Conservation (phyloP, 352 stramenopile genomes). For the Phytophthora constricta region DNA sequence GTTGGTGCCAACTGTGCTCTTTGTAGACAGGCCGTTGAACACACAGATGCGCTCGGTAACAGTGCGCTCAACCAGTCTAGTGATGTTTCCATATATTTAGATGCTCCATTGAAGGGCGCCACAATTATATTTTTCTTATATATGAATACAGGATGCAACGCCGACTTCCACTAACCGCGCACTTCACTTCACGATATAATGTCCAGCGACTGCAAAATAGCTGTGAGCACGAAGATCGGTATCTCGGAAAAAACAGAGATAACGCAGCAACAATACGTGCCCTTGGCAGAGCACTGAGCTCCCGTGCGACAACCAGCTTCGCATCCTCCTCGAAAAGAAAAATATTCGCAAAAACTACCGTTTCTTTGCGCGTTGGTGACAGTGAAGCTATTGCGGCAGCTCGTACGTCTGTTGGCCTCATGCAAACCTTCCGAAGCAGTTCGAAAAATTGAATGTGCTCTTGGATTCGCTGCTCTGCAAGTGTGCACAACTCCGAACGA, state of each 20-base stretch:
- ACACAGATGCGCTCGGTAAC: no score
- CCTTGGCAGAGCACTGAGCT: slow-evolving; percentile 5
- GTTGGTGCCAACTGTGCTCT: no score
- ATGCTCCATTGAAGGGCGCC: no score
- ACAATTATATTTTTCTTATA: slow-evolving; percentile 13
- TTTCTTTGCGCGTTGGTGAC: background rate
- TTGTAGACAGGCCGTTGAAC: no score
- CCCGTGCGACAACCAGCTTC: slow-evolving; percentile 2
- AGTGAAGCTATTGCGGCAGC: background rate
- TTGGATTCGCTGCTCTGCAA: background rate
- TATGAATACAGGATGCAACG: slow-evolving; percentile 6
- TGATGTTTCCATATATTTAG: no score
- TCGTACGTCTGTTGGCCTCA: slow-evolving; percentile 2
- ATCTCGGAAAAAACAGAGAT: background rate
- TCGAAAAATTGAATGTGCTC: background rate
- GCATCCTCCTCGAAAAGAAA: slow-evolving; percentile 16
- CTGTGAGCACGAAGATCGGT: slow-evolving; percentile 1
- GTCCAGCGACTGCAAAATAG: slow-evolving; percentile 1
- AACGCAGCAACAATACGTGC: slow-evolving; percentile 4
- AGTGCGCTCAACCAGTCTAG: no score
- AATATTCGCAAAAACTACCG: slow-evolving; percentile 15
- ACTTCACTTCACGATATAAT: background rate
- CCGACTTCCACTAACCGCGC: slow-evolving; percentile 8
- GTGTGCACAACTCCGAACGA: background rate
- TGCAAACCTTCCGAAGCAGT: background rate